Conservation (phyloP, 495 filamentous ascomycete genomes). For the Daldinia caldariorum region DNA sequence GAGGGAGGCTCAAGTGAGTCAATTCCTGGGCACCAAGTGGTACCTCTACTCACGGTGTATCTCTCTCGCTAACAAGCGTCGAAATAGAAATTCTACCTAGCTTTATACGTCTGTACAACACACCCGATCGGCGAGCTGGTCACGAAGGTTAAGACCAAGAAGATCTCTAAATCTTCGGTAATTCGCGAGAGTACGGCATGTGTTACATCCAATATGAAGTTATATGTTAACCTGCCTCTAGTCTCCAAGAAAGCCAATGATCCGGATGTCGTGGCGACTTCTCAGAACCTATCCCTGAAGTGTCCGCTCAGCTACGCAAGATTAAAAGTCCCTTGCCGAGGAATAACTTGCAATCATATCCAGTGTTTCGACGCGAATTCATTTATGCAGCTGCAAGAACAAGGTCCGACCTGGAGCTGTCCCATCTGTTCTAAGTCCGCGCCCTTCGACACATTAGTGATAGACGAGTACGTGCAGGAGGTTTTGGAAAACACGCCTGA, state of each 20-base stretch:
- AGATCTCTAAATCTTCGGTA: constrained; percentile 83
- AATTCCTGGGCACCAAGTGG: constrained; percentile 22
- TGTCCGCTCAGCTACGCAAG: constrained; percentile 89
- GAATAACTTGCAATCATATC: constrained; percentile 82
- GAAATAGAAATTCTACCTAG: constrained; percentile 77
- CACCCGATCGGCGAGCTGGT: constrained; percentile 79
- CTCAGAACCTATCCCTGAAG: constrained; percentile 87
- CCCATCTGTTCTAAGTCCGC: constrained; percentile 89
- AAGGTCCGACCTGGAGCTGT: constrained; percentile 94
- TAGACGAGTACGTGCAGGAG: constrained; percentile 93
- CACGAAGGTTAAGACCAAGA: constrained; percentile 68
- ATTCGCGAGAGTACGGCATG: constrained; percentile 76
- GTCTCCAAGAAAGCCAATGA: constrained; percentile 85
- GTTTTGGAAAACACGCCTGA: constrained; percentile 77
- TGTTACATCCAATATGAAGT: neutral
- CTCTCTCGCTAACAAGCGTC: constrained; percentile 30
- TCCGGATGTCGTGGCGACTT: constrained; percentile 86
- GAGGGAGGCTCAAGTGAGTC: constrained; percentile 40
- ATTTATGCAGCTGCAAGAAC: constrained; percentile 92
- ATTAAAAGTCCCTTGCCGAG: constrained; percentile 82
- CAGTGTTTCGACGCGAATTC: constrained; percentile 96
- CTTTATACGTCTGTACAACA: constrained; percentile 77
- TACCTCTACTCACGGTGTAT: constrained; percentile 9
- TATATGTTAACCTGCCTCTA: constrained; percentile 50
- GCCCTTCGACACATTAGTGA: constrained; percentile 79